Percentiles rank a stretch among this genome's conserved stretches.
phyloP scores from a whole-genome alignment of 2,329 filamentous ascomycete genomes.

The Xylariaceae sp. region DNA sequence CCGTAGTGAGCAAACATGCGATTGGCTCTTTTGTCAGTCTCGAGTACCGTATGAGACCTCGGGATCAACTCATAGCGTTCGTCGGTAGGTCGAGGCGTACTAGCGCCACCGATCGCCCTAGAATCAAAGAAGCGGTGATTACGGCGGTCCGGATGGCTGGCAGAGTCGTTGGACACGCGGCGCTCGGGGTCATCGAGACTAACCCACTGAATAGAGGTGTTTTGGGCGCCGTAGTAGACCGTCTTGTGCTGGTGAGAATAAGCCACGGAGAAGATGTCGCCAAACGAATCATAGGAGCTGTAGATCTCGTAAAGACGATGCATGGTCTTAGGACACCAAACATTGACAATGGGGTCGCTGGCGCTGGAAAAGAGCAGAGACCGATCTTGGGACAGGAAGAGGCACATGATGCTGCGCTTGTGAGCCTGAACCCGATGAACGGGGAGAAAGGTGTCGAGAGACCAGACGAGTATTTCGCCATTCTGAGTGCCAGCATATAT shows the following conservation, averaged over 20 bases:
- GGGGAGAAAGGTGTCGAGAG: constrained; percentile 78
- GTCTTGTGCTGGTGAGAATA: constrained; percentile 77
- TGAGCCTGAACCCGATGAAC: constrained; percentile 78
- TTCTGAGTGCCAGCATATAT: constrained; percentile 92
- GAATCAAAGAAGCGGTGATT: constrained; percentile 93
- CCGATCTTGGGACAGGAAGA: constrained; percentile 72
- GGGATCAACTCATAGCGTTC: constrained; percentile 52
- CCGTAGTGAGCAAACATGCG: constrained; percentile 89
- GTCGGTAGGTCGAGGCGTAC: constrained; percentile 66
- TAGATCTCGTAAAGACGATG: constrained; percentile 81
- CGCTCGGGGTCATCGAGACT: constrained; percentile 60
- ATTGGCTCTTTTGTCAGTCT: constrained; percentile 76
- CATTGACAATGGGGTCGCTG: constrained; percentile 88
- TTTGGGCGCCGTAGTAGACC: constrained; percentile 87
- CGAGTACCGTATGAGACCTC: constrained; percentile 55
- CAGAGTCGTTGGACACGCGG: constrained; percentile 55
- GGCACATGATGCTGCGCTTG: constrained; percentile 80
- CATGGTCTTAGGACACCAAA: constrained; percentile 78
- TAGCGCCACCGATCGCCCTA: constrained; percentile 72
- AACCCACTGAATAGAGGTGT: constrained; percentile 93
- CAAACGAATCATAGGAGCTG: constrained; percentile 82
- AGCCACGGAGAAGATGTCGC: constrained; percentile 91
- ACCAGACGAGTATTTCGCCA: constrained; percentile 90
- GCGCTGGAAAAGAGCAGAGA: constrained; percentile 83
- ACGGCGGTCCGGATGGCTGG: constrained; percentile 67